A percentile compares a stretch with the other conserved stretches of the same genome.
Conservation (phyloP, 768 basidiomycete species). For the Pleurotus tuber-regium region DNA sequence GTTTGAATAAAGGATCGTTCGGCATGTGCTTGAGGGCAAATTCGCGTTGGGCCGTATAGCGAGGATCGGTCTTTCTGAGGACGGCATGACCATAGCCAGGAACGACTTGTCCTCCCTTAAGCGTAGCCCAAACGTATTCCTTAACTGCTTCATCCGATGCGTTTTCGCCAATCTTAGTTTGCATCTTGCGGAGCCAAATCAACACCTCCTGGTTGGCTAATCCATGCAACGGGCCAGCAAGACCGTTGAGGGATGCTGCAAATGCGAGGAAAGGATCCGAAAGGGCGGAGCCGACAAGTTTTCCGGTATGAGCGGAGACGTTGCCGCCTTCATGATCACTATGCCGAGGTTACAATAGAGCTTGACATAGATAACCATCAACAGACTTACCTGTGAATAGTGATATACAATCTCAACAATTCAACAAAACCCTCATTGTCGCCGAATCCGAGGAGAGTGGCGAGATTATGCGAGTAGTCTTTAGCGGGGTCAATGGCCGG, state of each 20-base stretch:
- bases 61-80: slow-evolving; percentile 87
- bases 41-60: slow-evolving; percentile 87
- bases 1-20: slow-evolving; percentile 88
- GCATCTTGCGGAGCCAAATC: slow-evolving; percentile 93
- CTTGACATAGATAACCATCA: background rate
- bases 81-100: slow-evolving; percentile 92
- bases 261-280: slow-evolving; percentile 98
- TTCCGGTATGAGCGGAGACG: slow-evolving; percentile 93
- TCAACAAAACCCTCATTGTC: slow-evolving; percentile 89
- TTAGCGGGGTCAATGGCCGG: slow-evolving; percentile 79
- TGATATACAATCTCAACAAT: slow-evolving; percentile 92
- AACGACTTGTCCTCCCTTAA: slow-evolving; percentile 91
- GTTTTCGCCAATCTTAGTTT: slow-evolving; percentile 80
- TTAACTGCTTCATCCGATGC: slow-evolving; percentile 85
- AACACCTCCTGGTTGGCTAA: slow-evolving; percentile 98
- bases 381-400: slow-evolving; percentile 76
- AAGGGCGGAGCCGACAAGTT: slow-evolving; percentile 91
- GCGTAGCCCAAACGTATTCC: slow-evolving; percentile 93
- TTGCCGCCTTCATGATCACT: slow-evolving; percentile 99
- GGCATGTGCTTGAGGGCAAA: slow-evolving; percentile 86
- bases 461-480: slow-evolving; percentile 89
- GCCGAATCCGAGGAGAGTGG: slow-evolving; percentile 88
- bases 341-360: background rate
- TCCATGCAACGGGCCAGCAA: slow-evolving; percentile 96
- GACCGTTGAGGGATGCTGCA: slow-evolving; percentile 89